Conservation (phyloP, 805 yeast genomes). For the Ascoidea asiatica region DNA sequence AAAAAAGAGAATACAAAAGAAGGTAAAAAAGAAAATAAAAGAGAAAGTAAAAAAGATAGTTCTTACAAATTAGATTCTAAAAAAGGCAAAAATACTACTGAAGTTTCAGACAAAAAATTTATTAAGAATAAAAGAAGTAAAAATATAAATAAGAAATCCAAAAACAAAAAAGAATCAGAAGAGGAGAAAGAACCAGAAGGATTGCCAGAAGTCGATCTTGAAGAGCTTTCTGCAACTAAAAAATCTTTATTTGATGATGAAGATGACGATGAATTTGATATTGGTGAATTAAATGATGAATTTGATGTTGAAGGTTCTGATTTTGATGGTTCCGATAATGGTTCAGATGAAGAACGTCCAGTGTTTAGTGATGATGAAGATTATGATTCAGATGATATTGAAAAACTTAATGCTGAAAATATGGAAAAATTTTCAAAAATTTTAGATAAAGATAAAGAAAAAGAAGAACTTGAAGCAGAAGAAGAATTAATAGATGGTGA, state of each 20-base stretch:
- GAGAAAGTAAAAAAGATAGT: conserved; percentile 9
- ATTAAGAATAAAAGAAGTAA: conserved; percentile 12
- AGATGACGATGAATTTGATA: conserved; percentile 11
- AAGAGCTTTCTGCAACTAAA: conserved; percentile 54
- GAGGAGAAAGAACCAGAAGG: conserved; percentile 23
- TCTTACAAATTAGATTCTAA: conserved; percentile 10
- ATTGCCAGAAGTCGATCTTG: conserved; percentile 53
- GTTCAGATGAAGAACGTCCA: conserved; percentile 53
- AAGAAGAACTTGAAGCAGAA: conserved; percentile 50
- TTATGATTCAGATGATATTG: conserved; percentile 49
- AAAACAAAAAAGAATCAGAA: conserved; percentile 14
- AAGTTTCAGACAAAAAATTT: conserved; percentile 1
- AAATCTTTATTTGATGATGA: conserved; percentile 62
- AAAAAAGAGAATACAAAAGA: conserved; percentile 20
- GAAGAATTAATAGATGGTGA: conserved; percentile 47
- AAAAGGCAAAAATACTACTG: conserved; percentile 12
- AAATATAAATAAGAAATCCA: conserved; percentile 15
- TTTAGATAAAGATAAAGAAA: conserved; percentile 46
- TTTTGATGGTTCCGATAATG: conserved; percentile 21
- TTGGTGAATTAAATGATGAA: conserved; percentile 23
- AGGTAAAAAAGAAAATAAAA: conserved; percentile 15
- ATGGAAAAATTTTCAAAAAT: conserved; percentile 67
- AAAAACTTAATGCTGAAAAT: conserved; percentile 62
- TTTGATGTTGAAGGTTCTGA: conserved; percentile 41
- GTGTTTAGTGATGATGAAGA: conserved; percentile 74